Conservation (phyloP, 176 grass and related monocot species). For the Chloris gayana region DNA sequence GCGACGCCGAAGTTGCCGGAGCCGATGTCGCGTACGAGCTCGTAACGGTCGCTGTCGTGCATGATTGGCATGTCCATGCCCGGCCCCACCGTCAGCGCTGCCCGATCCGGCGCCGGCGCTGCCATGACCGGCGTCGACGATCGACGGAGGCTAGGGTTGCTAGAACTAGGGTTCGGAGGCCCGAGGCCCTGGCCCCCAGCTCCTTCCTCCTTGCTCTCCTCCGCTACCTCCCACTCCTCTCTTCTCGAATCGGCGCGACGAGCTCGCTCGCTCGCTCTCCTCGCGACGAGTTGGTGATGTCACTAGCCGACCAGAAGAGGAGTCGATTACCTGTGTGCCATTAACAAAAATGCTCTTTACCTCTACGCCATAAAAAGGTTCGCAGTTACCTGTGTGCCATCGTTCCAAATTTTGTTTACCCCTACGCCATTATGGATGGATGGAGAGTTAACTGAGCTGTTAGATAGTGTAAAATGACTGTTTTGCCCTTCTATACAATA, state of each 20-base stretch:
- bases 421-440: no score
- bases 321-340: no score
- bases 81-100: constrained; percentile 75
- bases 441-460: no score
- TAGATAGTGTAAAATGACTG: no score
- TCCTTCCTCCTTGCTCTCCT: background rate
- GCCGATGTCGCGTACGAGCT: constrained; percentile 87
- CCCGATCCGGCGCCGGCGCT: constrained; percentile 64
- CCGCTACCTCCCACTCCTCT: background rate
- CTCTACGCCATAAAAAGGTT: no score
- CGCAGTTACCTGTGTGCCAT: no score
- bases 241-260: constrained; percentile 19
- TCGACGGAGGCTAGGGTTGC: constrained; percentile 1
- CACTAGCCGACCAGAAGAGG: constrained; percentile 35
- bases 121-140: constrained; percentile 44
- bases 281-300: constrained; percentile 40
- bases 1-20: constrained; percentile 92
- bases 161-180: constrained; percentile 18
- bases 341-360: no score
- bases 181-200: background rate
- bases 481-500: no score
- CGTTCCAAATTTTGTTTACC: no score
- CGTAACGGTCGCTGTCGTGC: constrained; percentile 91
- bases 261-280: background rate
- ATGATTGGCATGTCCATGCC: constrained; percentile 97